A percentile compares a stretch with the other conserved stretches of the same genome.
Conservation (phyloP, 306 rosid genomes). For the Cicer judaicum region DNA sequence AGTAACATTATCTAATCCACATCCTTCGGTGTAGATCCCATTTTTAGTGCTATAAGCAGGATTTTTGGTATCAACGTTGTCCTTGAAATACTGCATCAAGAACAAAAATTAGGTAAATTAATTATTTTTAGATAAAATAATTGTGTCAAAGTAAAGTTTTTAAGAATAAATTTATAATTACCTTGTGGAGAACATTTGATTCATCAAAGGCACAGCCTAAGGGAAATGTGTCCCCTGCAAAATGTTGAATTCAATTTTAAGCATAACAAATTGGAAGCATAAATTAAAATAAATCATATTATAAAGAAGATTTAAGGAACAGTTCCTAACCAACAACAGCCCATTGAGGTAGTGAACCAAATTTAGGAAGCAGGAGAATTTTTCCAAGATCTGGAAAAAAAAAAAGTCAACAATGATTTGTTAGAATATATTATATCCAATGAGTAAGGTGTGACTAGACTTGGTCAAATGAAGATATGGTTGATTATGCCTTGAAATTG, state of each 20-base stretch:
- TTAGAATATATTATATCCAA: not conserved
- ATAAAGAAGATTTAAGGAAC: not conserved
- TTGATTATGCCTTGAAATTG: slow-evolving; percentile 9
- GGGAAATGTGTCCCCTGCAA: slow-evolving; percentile 56
- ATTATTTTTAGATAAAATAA: not conserved
- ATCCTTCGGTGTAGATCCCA: slow-evolving; percentile 49
- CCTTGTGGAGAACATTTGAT: slow-evolving; percentile 52
- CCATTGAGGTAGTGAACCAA: slow-evolving; percentile 62
- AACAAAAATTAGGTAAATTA: not conserved
- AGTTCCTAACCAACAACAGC: slow-evolving; percentile 57
- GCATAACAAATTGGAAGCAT: not conserved
- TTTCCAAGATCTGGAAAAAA: slow-evolving; percentile 57
- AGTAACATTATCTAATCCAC: slow-evolving; percentile 52
- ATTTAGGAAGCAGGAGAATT: slow-evolving; percentile 47
- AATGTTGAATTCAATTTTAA: slow-evolving; percentile 10
- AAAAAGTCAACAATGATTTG: not conserved
- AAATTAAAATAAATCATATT: not conserved
- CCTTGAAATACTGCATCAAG: slow-evolving; percentile 47
- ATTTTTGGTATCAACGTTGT: slow-evolving; percentile 44
- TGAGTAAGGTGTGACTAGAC: not conserved
- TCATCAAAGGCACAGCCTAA: slow-evolving; percentile 55
- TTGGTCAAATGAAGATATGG: not conserved
- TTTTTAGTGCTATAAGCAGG: slow-evolving; percentile 44
- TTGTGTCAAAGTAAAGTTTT: not conserved
- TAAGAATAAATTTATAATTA: slow-evolving; percentile 11